These are phyloP conservation scores for Aspergillus sp. DNA, from an alignment of 2,329 filamentous ascomycete genomes.

Conservation along the genomic window DNA sequence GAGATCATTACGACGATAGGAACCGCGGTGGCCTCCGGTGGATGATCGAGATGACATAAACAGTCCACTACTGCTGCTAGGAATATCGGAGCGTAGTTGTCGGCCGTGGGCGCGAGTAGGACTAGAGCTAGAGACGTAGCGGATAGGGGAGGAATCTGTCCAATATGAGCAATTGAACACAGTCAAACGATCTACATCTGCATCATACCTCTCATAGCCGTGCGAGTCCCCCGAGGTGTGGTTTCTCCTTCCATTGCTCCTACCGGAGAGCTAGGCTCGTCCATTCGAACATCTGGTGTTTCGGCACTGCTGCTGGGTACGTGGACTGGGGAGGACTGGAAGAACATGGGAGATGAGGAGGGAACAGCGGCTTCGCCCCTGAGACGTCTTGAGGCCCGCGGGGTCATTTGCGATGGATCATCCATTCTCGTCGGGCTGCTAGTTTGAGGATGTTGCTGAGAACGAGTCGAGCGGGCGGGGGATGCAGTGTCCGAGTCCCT, in stretches of 20 bases:
- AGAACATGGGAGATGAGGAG: slow-evolving; percentile 80
- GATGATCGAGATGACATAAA: slow-evolving; percentile 68
- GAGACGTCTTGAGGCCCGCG: slow-evolving; percentile 45
- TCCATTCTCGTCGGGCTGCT: slow-evolving; percentile 31
- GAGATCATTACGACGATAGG: slow-evolving; percentile 77
- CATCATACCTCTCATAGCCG: slow-evolving; percentile 39
- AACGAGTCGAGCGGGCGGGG: slow-evolving; percentile 32
- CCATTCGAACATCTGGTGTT: slow-evolving; percentile 42
- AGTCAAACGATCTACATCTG: background rate
- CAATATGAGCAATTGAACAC: background rate
- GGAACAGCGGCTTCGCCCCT: slow-evolving; percentile 44
- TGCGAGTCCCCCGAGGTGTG: slow-evolving; percentile 41
- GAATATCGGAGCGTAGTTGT: slow-evolving; percentile 66
- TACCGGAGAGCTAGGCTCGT: slow-evolving; percentile 49
- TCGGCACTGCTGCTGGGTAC: slow-evolving; percentile 42
- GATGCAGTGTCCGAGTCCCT: slow-evolving; percentile 41
- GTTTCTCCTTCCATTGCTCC: slow-evolving; percentile 42
- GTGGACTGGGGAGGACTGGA: slow-evolving; percentile 59
- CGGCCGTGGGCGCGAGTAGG: slow-evolving; percentile 61
- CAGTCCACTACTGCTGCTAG: slow-evolving; percentile 80
- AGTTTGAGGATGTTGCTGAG: slow-evolving; percentile 30
- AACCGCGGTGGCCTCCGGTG: slow-evolving; percentile 49
- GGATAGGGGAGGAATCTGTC: slow-evolving; percentile 85
- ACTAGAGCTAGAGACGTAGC: slow-evolving; percentile 87
- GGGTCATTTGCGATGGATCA: slow-evolving; percentile 40